Conservation (phyloP, 2,329 filamentous ascomycete genomes). For the Cordyceps javanica region DNA sequence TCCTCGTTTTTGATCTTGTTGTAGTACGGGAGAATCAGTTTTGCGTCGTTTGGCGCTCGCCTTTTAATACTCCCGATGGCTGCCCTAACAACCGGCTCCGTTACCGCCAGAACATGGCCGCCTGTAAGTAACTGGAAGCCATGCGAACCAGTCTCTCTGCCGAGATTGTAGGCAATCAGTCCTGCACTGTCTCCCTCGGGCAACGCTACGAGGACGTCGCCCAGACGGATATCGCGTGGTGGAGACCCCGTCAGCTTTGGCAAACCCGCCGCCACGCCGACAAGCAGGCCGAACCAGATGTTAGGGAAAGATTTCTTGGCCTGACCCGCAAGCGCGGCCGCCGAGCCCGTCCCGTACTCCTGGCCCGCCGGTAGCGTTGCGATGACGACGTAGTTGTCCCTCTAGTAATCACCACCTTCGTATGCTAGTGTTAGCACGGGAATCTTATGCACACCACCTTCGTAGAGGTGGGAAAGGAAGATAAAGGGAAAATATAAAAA, state of each 20-base stretch:
- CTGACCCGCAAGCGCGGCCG: slow-evolving; percentile 28
- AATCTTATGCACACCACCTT: too few relatives aligned
- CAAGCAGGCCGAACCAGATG: slow-evolving; percentile 32
- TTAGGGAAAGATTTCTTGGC: slow-evolving; percentile 30
- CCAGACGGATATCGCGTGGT: slow-evolving; percentile 29
- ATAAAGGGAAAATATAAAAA: too few relatives aligned
- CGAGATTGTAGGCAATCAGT: slow-evolving; percentile 26
- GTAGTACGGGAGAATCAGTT: neutral
- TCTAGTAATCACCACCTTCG: too few relatives aligned
- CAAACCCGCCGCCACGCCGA: slow-evolving; percentile 26
- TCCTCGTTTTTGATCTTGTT: neutral
- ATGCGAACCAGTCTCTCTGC: neutral
- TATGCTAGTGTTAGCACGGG: too few relatives aligned
- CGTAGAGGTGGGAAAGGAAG: too few relatives aligned
- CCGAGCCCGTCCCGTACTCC: slow-evolving; percentile 28
- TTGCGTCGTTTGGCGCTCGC: neutral
- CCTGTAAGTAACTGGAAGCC: neutral
- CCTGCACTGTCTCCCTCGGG: slow-evolving; percentile 20
- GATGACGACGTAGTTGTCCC: slow-evolving; percentile 33
- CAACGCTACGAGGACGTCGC: slow-evolving; percentile 29
- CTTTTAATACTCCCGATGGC: neutral
- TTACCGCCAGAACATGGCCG: neutral
- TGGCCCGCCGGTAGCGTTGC: slow-evolving; percentile 28
- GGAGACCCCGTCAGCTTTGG: slow-evolving; percentile 7
- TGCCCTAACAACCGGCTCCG: neutral